Percentiles rank a stretch among this genome's conserved stretches.
phyloP scores from a whole-genome alignment of 768 basidiomycete species.

The Mycena latifolia region DNA sequence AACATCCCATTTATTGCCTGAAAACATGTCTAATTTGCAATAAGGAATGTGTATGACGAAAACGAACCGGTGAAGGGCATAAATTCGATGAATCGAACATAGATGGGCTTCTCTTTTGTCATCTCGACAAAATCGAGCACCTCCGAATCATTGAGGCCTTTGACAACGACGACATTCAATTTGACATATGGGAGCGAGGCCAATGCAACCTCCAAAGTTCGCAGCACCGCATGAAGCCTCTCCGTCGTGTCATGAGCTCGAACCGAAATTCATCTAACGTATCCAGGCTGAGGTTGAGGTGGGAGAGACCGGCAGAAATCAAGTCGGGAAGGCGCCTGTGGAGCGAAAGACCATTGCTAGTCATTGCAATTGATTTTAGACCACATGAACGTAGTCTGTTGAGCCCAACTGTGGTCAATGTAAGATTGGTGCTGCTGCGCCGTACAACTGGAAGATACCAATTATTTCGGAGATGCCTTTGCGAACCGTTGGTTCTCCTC shows the following conservation, averaged over 20 bases:
- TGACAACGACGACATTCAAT: conserved; percentile 87
- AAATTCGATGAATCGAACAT: conserved; percentile 91
- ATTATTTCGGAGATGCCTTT: conserved; percentile 81
- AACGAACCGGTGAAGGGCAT: conserved; percentile 93
- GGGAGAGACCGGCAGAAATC: conserved; percentile 79
- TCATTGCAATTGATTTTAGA: conserved; percentile 85
- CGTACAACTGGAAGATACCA: conserved; percentile 52
- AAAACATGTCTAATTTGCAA: conserved; percentile 18
- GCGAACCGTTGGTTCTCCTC: conserved; percentile 89
- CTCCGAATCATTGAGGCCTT: conserved; percentile 86
- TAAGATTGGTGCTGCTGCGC: conserved; percentile 19
- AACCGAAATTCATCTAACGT: conserved; percentile 91
- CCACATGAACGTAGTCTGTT: conserved; percentile 70
- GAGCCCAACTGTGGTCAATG: conserved; percentile 61
- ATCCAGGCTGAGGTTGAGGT: conserved; percentile 84
- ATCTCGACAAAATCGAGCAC: conserved; percentile 83
- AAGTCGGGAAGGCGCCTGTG: conserved; percentile 79
- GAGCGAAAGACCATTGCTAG: conserved; percentile 84
- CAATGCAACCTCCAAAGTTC: conserved; percentile 74
- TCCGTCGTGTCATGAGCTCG: conserved; percentile 86
- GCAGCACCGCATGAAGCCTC: conserved; percentile 81
- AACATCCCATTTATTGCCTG: conserved; percentile 92
- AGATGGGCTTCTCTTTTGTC: conserved; percentile 72
- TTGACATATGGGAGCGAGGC: conserved; percentile 71
- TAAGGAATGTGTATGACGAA: no score